Evolutionary conservation across 768 basidiomycete species (phyloP).

Genomic region (Tephrocybe rancida): DNA sequence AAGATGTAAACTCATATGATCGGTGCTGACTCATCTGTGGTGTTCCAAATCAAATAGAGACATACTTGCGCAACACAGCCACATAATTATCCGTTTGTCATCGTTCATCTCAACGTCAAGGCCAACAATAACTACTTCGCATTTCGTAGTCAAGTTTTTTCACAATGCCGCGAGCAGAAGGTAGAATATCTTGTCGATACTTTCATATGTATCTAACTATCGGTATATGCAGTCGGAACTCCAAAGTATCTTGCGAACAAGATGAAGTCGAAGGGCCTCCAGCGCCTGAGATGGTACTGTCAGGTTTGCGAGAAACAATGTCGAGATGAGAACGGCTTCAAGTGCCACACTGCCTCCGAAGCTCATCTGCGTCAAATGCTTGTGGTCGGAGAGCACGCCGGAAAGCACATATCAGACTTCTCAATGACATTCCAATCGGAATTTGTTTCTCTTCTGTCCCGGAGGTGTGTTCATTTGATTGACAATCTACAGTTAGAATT

Average conservation of each 20-base stretch:
- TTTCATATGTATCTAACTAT: slow-evolving; percentile 2
- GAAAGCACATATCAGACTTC: slow-evolving; percentile 89
- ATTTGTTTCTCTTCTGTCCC: slow-evolving; percentile 87
- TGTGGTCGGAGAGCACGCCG: slow-evolving; percentile 93
- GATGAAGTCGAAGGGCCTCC: slow-evolving; percentile 97
- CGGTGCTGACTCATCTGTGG: no score
- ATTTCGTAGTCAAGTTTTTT: background rate
- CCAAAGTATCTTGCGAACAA: slow-evolving; percentile 92
- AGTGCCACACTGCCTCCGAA: slow-evolving; percentile 89
- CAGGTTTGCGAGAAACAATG: slow-evolving; percentile 99
- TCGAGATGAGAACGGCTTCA: slow-evolving; percentile 98
- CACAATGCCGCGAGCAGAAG: slow-evolving; percentile 85
- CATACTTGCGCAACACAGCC: slow-evolving; percentile 6
- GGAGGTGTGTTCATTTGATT: slow-evolving; percentile 49
- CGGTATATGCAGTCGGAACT: slow-evolving; percentile 69
- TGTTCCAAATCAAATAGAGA: background rate
- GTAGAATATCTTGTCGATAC: slow-evolving; percentile 29
- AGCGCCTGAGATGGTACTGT: slow-evolving; percentile 96
- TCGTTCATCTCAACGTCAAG: background rate
- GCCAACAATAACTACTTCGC: background rate
- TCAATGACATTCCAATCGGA: slow-evolving; percentile 87
- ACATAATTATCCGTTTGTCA: slow-evolving; percentile 1
- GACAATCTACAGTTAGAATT: background rate
- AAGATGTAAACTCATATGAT: no score
- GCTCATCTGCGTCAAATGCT: slow-evolving; percentile 92